A percentile compares a stretch with the other conserved stretches of the same genome.
These are phyloP conservation scores for Eustoma russellianum DNA, from an alignment of 257 asterid genomes.

Conservation along the genomic window DNA sequence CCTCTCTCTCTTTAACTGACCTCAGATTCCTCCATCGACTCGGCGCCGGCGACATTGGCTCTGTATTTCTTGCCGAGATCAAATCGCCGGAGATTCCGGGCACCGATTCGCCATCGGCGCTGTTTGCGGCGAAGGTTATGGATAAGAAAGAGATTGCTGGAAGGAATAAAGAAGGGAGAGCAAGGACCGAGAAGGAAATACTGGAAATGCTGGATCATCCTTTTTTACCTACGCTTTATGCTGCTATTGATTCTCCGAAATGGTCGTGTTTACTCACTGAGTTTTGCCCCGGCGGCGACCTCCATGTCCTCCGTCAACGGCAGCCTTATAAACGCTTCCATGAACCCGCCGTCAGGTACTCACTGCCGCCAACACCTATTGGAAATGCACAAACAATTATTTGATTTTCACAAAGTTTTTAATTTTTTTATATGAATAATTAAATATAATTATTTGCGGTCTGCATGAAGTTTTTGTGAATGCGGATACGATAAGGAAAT, in stretches of 20 bases:
- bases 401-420: too few species aligned
- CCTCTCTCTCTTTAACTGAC: constrained; percentile 52
- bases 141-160: constrained; percentile 69
- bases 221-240: constrained; percentile 75
- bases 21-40: constrained; percentile 86
- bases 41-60: constrained; percentile 94
- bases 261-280: constrained; percentile 88
- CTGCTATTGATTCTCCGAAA: constrained; percentile 67
- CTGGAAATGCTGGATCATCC: constrained; percentile 88
- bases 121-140: constrained; percentile 92
- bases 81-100: constrained; percentile 28
- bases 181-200: constrained; percentile 80
- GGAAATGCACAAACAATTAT: too few species aligned
- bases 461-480: too few species aligned
- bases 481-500: background rate
- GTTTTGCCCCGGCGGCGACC: constrained; percentile 97
- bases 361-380: background rate
- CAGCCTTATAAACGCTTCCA: constrained; percentile 87
- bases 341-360: constrained; percentile 81
- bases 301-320: constrained; percentile 93
- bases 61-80: constrained; percentile 80
- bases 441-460: too few species aligned
- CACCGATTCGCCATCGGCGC: constrained; percentile 14
- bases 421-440: too few species aligned
- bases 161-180: constrained; percentile 83